phyloP scores from a whole-genome alignment of 805 yeast genomes.

The Groenewaldozyma salmanticensis region DNA sequence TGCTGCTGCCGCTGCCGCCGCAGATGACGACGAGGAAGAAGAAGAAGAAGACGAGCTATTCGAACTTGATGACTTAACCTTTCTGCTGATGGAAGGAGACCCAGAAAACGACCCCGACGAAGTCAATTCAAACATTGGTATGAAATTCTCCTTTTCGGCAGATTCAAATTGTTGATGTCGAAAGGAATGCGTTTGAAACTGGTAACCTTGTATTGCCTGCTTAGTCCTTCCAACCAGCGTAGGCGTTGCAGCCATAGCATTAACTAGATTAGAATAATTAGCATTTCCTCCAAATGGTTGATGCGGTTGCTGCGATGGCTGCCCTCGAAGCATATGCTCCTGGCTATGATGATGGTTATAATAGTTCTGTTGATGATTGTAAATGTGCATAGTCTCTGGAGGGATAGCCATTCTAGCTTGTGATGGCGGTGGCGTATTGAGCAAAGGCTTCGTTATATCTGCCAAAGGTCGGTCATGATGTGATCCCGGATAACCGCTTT shows the following conservation, averaged over 20 bases:
- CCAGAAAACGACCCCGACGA: not conserved
- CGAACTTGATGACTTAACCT: too few species aligned
- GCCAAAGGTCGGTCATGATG: conserved; percentile 1
- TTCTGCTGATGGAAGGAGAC: not conserved
- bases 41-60: not conserved
- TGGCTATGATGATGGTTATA: too few species aligned
- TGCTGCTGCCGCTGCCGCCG: not conserved
- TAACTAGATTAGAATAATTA: not conserved
- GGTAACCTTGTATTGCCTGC: not conserved
- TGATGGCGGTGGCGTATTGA: conserved; percentile 18
- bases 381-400: not conserved
- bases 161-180: not conserved
- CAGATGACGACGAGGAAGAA: not conserved
- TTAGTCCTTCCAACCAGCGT: not conserved
- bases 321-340: not conserved
- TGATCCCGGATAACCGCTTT: too few species aligned
- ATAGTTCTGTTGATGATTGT: not conserved
- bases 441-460: conserved; percentile 11
- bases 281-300: not conserved
- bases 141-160: not conserved
- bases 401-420: conserved; percentile 7
- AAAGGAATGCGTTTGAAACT: too few species aligned
- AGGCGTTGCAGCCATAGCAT: not conserved
- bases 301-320: not conserved
- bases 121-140: not conserved